A percentile compares a stretch with the other conserved stretches of the same genome.
Evolutionary conservation across 1,284 basidiomycete genomes (phyloP).

Genomic region (Flammula alnicola): DNA sequence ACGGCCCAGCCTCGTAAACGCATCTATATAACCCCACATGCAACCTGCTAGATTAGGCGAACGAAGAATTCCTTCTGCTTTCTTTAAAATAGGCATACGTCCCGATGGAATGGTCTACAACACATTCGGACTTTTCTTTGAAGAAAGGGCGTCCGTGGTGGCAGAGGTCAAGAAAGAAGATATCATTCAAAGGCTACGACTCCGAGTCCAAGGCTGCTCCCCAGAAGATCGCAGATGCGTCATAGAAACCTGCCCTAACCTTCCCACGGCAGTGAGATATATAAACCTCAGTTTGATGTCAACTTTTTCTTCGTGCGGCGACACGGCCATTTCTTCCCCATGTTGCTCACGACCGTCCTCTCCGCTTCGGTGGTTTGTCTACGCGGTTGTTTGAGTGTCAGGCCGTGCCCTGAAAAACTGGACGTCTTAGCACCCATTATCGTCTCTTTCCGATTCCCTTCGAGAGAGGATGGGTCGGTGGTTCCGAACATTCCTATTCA

Average conservation of each 20-base stretch:
- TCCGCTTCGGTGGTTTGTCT: constrained; percentile 34
- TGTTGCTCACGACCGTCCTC: constrained; percentile 82
- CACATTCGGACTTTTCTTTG: no score
- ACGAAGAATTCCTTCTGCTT: not conserved
- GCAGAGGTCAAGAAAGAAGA: no score
- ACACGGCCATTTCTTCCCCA: constrained; percentile 76
- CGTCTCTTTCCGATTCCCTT: constrained; percentile 44
- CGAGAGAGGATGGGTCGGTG: constrained; percentile 75
- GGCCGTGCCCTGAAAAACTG: constrained; percentile 73
- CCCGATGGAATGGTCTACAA: no score
- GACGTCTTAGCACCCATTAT: constrained; percentile 81
- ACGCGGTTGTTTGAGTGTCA: constrained; percentile 88
- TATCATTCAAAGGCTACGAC: no score
- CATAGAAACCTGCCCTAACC: constrained; percentile 36
- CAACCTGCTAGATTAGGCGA: constrained; percentile 11
- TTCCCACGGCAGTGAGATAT: constrained; percentile 36
- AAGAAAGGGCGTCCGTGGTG: no score
- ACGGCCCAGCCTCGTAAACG: constrained; percentile 8
- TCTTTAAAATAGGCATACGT: not conserved
- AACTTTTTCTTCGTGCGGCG: constrained; percentile 68
- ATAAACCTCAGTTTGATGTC: constrained; percentile 25
- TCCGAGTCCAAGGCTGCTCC: no score
- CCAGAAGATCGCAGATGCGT: not conserved
- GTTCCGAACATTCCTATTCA: constrained; percentile 61
- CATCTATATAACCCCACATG: constrained; percentile 8